Conservation (phyloP, 1,139 yeast species). For the Debaryomyces singareniensis region DNA sequence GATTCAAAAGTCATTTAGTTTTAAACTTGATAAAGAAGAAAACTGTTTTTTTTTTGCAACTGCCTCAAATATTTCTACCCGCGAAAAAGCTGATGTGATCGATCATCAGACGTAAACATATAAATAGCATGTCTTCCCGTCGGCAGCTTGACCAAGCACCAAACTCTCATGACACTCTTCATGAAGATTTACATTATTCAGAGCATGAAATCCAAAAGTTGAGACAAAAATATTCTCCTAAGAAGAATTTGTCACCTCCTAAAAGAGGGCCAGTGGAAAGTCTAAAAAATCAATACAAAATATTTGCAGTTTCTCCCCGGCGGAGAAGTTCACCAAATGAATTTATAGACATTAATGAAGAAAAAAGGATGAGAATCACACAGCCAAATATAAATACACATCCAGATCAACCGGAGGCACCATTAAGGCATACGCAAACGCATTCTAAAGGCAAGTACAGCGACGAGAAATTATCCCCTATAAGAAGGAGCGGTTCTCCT, state of each 20-base stretch:
- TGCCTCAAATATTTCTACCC: too few species aligned
- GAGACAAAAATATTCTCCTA: constrained; percentile 13
- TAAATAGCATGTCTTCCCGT: too few species aligned
- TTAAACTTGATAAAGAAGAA: not conserved
- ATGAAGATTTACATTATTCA: not conserved
- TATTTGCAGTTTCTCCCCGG: constrained; percentile 8
- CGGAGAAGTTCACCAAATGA: constrained; percentile 4
- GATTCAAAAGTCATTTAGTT: constrained; percentile 6
- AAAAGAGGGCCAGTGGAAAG: constrained; percentile 4
- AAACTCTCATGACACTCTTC: too few species aligned
- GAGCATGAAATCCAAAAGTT: constrained; percentile 6
- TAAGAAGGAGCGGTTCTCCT: constrained; percentile 34
- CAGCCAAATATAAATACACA: too few species aligned
- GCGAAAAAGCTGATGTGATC: too few species aligned
- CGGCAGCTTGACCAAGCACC: too few species aligned
- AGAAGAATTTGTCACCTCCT: constrained; percentile 7
- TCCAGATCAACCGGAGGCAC: too few species aligned
- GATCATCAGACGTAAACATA: too few species aligned
- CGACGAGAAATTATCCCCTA: constrained; percentile 1
- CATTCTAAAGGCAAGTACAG: too few species aligned
- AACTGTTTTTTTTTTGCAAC: not conserved
- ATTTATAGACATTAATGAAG: not conserved
- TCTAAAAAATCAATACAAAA: constrained; percentile 5
- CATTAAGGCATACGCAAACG: too few species aligned
- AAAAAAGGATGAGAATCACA: not conserved